Conservation (phyloP, 192 early-diverging fungal species). For the Geranomyces michiganensis region DNA sequence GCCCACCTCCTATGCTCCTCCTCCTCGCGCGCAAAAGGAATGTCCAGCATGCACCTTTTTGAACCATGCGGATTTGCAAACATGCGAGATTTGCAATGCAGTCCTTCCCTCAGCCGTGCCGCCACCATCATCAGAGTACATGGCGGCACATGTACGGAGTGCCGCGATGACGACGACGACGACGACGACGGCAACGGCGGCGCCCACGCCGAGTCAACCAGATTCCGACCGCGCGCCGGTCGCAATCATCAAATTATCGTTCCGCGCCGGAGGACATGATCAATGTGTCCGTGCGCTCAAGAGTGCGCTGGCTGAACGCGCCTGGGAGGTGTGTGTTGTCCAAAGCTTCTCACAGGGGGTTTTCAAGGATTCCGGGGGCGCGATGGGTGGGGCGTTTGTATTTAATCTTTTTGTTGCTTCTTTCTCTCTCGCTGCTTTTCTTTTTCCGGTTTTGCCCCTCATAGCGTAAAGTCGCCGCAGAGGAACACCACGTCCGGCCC, state of each 20-base stretch:
- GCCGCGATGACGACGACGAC: no score
- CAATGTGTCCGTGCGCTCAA: conserved; percentile 69
- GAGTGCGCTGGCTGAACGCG: conserved; percentile 56
- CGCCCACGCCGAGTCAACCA: no score
- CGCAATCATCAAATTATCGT: conserved; percentile 58
- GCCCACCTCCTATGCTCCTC: conserved; percentile 5
- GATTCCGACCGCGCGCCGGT: background rate
- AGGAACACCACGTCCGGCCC: background rate
- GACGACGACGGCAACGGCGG: no score
- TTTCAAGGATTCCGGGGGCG: no score
- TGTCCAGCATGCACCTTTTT: conserved; percentile 88
- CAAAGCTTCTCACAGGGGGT: no score
- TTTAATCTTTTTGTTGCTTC: no score
- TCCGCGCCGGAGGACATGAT: conserved; percentile 71
- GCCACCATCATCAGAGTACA: no score
- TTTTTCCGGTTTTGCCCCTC: background rate
- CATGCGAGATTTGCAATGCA: conserved; percentile 85
- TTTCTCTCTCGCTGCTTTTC: no score
- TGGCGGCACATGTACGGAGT: background rate
- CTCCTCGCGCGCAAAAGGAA: conserved; percentile 32
- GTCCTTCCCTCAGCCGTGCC: conserved; percentile 46
- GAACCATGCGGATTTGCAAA: conserved; percentile 77
- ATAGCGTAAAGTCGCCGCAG: background rate
- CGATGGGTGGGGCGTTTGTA: no score
- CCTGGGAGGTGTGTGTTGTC: conserved; percentile 63